These are phyloP conservation scores for Grigorovia transvaalensis DNA, from an alignment of 805 yeast genomes.

Conservation along the genomic window DNA sequence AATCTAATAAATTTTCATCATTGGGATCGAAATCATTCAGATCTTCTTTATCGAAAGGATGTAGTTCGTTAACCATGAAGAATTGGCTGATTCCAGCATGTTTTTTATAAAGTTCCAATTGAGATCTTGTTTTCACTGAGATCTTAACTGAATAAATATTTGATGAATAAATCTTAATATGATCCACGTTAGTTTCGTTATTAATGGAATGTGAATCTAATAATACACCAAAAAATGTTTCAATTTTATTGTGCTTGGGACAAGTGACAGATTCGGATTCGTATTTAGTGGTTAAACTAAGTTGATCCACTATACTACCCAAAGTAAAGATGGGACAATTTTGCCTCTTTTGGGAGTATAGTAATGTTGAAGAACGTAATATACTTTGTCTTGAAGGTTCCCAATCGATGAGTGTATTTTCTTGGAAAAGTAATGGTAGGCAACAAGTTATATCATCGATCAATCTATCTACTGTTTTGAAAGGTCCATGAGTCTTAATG, in stretches of 20 bases:
- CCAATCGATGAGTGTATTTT: constrained; percentile 5
- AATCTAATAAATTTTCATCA: constrained; percentile 34
- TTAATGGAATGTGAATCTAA: constrained; percentile 5
- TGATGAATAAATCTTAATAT: constrained; percentile 5
- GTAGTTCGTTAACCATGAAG: constrained; percentile 24
- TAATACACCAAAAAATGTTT: constrained; percentile 24
- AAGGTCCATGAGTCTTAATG: constrained; percentile 19
- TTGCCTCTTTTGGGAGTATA: constrained; percentile 24
- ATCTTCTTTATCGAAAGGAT: constrained; percentile 26
- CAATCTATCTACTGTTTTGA: constrained; percentile 59
- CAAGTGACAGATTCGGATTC: constrained; percentile 22
- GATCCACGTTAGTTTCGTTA: constrained; percentile 7
- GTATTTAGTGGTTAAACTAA: constrained; percentile 20
- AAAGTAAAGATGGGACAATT: constrained; percentile 14
- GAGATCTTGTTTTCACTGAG: constrained; percentile 24
- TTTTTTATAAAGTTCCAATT: constrained; percentile 21
- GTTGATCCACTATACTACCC: constrained; percentile 24
- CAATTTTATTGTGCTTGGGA: constrained; percentile 21
- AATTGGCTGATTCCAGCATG: constrained; percentile 26
- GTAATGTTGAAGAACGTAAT: constrained; percentile 20
- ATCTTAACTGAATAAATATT: constrained; percentile 30
- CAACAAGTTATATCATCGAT: constrained; percentile 51
- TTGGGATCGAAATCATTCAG: constrained; percentile 10
- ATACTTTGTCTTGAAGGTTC: constrained; percentile 20
- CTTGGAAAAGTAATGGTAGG: constrained; percentile 17